These are phyloP conservation scores for Paradendryphiella salina DNA, from an alignment of 2,329 filamentous ascomycete genomes.

Conservation along the genomic window DNA sequence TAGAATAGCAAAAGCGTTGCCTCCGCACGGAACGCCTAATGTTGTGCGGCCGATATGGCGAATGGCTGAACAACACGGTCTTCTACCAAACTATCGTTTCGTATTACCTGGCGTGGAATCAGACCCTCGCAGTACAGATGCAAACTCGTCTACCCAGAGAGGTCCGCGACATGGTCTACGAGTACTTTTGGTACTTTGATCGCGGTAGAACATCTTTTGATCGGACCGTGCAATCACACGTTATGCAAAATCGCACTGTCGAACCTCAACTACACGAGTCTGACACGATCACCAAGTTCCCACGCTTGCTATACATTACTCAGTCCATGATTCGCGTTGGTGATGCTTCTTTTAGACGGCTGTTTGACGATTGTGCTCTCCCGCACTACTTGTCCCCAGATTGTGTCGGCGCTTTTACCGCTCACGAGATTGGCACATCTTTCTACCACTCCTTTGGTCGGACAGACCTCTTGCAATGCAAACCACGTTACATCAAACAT, in stretches of 20 bases:
- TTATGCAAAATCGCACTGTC: not conserved
- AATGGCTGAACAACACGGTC: slow-evolving; percentile 3
- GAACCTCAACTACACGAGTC: not conserved
- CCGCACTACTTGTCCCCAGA: slow-evolving; percentile 1
- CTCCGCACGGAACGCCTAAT: slow-evolving; percentile 4
- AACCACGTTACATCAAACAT: not conserved
- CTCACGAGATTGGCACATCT: not conserved
- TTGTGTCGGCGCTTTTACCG: not conserved
- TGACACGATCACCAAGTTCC: not conserved
- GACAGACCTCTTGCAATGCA: not conserved
- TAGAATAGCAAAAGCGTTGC: not conserved
- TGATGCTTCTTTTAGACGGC: not conserved
- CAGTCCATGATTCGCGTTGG: not conserved
- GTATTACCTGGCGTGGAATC: slow-evolving; percentile 4
- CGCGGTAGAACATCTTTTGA: not conserved
- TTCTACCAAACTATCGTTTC: slow-evolving; percentile 1
- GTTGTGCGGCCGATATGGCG: not conserved
- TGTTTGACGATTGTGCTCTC: not conserved
- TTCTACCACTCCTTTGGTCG: not conserved
- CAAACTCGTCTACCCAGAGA: slow-evolving; percentile 2
- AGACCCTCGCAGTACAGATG: not conserved
- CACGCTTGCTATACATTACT: not conserved
- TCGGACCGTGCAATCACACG: not conserved
- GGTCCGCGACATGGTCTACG: slow-evolving; percentile 5
- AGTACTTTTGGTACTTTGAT: slow-evolving; percentile 2